Percentiles rank a stretch among this genome's conserved stretches.
Evolutionary conservation across 2,329 filamentous ascomycete genomes (phyloP).

Genomic region (Exophiala lecanii-corni): DNA sequence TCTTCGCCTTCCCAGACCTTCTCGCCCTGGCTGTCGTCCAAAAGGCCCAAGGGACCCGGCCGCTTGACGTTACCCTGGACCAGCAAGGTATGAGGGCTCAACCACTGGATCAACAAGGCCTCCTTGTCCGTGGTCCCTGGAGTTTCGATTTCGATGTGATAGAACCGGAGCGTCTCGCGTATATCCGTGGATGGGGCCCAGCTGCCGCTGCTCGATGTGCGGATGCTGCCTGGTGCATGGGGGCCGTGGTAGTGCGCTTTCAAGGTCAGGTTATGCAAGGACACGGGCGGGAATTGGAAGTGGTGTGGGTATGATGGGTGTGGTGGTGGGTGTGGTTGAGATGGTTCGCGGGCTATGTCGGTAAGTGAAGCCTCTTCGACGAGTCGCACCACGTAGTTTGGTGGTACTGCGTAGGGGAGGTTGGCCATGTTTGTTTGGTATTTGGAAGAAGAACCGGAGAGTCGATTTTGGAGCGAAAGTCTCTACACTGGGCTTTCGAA

Average conservation of each 20-base stretch:
- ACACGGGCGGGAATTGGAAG: slow-evolving; percentile 21
- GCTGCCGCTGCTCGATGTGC: slow-evolving; percentile 6
- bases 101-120: slow-evolving; percentile 18
- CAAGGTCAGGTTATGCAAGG: slow-evolving; percentile 18
- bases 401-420: slow-evolving; percentile 18
- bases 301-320: slow-evolving; percentile 17
- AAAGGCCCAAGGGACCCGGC: slow-evolving; percentile 17
- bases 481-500: too few relatives aligned
- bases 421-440: slow-evolving; percentile 9
- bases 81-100: slow-evolving; percentile 20
- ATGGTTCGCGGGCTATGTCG: slow-evolving; percentile 5
- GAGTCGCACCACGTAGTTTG: slow-evolving; percentile 21
- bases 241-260: slow-evolving; percentile 19
- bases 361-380: slow-evolving; percentile 13
- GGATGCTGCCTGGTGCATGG: slow-evolving; percentile 16
- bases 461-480: too few relatives aligned
- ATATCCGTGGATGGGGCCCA: slow-evolving; percentile 19
- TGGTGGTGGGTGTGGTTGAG: slow-evolving; percentile 19
- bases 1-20: slow-evolving; percentile 19
- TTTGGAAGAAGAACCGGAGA: neutral
- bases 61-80: slow-evolving; percentile 16
- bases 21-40: slow-evolving; percentile 12
- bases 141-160: slow-evolving; percentile 23
- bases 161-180: slow-evolving; percentile 17
- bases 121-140: slow-evolving; percentile 19